Evolutionary conservation across 2,329 filamentous ascomycete species (phyloP).

Genomic region (Aspergillus aculeatus): DNA sequence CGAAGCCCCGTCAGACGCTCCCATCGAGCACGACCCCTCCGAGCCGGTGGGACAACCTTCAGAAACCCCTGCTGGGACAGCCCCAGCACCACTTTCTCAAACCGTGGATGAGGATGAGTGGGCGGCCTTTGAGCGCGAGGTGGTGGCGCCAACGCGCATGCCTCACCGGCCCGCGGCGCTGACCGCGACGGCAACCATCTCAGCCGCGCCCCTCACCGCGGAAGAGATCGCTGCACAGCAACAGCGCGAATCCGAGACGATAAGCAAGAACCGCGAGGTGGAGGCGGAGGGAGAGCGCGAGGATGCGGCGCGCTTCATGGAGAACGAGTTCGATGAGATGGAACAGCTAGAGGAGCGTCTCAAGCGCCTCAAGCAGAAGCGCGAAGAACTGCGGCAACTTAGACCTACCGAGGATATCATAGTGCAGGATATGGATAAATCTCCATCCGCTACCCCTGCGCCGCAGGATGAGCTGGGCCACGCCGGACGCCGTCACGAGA

Average conservation of each 20-base stretch:
- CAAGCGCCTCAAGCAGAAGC: conserved; percentile 64
- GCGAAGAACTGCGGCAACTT: conserved; percentile 62
- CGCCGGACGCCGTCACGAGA: conserved; percentile 41
- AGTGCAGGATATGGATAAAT: conserved; percentile 27
- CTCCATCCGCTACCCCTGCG: conserved; percentile 22
- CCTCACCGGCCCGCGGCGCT: conserved; percentile 33
- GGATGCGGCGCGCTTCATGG: conserved; percentile 69
- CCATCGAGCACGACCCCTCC: conserved; percentile 13
- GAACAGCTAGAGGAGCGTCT: conserved; percentile 73
- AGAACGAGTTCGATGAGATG: conserved; percentile 82
- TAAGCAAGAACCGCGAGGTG: conserved; percentile 47
- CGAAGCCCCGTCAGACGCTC: conserved; percentile 18
- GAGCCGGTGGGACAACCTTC: conserved; percentile 7
- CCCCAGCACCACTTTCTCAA: conserved; percentile 15
- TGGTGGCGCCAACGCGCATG: conserved; percentile 53
- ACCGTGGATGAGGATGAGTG: conserved; percentile 73
- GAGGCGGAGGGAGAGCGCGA: conserved; percentile 68
- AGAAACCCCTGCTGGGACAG: conserved; percentile 8
- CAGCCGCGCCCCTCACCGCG: conserved; percentile 65
- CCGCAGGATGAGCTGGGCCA: conserved; percentile 29
- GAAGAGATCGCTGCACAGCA: conserved; percentile 60
- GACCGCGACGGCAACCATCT: conserved; percentile 58
- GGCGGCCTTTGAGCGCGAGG: conserved; percentile 83
- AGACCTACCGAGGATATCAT: conserved; percentile 28
- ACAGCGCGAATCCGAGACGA: conserved; percentile 47